These are phyloP conservation scores for Phytopythium mirpurense DNA, from an alignment of 352 stramenopile genomes.

Conservation along the genomic window DNA sequence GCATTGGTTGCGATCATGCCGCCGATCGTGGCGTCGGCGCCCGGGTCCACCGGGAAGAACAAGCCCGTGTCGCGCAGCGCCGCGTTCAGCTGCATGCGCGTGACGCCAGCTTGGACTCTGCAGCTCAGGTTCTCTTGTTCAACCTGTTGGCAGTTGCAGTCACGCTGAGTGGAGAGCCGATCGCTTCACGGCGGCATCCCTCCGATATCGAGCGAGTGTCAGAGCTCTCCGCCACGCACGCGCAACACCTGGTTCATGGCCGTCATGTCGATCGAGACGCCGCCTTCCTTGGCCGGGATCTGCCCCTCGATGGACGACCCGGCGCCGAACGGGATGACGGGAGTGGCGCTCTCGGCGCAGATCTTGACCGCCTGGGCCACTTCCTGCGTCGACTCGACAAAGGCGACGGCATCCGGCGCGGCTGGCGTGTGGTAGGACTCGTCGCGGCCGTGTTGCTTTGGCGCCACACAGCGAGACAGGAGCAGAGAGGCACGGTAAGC, in stretches of 20 bases:
- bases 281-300: constrained; percentile 86
- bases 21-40: constrained; percentile 94
- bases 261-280: constrained; percentile 90
- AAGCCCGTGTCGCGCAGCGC: constrained; percentile 84
- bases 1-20: constrained; percentile 94
- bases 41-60: constrained; percentile 97
- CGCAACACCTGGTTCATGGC: constrained; percentile 71
- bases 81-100: constrained; percentile 89
- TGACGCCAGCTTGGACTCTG: constrained; percentile 93
- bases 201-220: constrained; percentile 3
- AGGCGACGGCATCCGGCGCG: constrained; percentile 85
- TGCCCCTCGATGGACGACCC: constrained; percentile 95
- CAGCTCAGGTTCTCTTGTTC: constrained; percentile 87
- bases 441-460: constrained; percentile 84
- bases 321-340: constrained; percentile 94
- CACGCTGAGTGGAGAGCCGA: neutral
- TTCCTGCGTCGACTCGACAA: constrained; percentile 83
- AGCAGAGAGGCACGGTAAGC: neutral
- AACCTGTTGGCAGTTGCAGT: constrained; percentile 16
- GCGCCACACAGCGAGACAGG: neutral
- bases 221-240: constrained; percentile 11
- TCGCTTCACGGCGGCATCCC: neutral
- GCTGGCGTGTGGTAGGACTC: constrained; percentile 88
- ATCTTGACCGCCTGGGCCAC: constrained; percentile 89
- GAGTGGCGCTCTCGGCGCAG: constrained; percentile 72